Evolutionary conservation across 495 filamentous ascomycete species (phyloP).

Genomic region (Penicillium ochrochloron): DNA sequence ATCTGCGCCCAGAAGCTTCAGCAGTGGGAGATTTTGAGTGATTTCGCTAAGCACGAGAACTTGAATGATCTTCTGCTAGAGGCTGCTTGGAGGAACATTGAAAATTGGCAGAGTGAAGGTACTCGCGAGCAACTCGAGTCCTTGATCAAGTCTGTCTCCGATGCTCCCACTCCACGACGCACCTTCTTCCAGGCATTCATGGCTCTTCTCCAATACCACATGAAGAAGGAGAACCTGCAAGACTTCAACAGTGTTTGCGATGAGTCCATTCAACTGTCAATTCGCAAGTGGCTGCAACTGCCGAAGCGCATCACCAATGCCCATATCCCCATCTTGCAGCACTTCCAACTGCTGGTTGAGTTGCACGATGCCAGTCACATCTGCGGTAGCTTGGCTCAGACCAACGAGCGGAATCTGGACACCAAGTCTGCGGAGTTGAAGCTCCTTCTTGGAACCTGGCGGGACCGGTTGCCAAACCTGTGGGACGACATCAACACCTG

Average conservation of each 20-base stretch:
- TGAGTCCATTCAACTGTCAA: slow-evolving; percentile 93
- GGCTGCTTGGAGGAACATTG: slow-evolving; percentile 89
- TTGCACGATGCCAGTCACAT: slow-evolving; percentile 97
- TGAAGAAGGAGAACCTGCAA: slow-evolving; percentile 75
- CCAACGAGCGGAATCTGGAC: slow-evolving; percentile 84
- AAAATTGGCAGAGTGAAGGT: slow-evolving; percentile 85
- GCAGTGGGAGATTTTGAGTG: slow-evolving; percentile 95
- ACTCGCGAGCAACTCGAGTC: slow-evolving; percentile 87
- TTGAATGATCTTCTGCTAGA: slow-evolving; percentile 96
- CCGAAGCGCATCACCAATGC: slow-evolving; percentile 92
- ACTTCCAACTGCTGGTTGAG: slow-evolving; percentile 98
- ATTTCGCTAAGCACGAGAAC: slow-evolving; percentile 99
- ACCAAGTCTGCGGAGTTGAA: slow-evolving; percentile 95
- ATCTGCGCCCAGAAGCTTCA: slow-evolving; percentile 97
- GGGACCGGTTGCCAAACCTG: slow-evolving; percentile 92
- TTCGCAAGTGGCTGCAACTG: slow-evolving; percentile 97
- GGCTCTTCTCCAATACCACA: slow-evolving; percentile 88
- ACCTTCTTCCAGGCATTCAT: slow-evolving; percentile 98
- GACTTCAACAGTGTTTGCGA: slow-evolving; percentile 92
- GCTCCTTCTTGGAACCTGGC: slow-evolving; percentile 90
- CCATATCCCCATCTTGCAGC: slow-evolving; percentile 92
- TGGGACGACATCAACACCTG: slow-evolving; percentile 99
- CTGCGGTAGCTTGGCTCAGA: slow-evolving; percentile 82
- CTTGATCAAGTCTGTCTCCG: slow-evolving; percentile 93
- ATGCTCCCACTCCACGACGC: slow-evolving; percentile 90